Evolutionary conservation across 768 basidiomycete species (phyloP).

Genomic region (Neoboletus subvelutipes): DNA sequence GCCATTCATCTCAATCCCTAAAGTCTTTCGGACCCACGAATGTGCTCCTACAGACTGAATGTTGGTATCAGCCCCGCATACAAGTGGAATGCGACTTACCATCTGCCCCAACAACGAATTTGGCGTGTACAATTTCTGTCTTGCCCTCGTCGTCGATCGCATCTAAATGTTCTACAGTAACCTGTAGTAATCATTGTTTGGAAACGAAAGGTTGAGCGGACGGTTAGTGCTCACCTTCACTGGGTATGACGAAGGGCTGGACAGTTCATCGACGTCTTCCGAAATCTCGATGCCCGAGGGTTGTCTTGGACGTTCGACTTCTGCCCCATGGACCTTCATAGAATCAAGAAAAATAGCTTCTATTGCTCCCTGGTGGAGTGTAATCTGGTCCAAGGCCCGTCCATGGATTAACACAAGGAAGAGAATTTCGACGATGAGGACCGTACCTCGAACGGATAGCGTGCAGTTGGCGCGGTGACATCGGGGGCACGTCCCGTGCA

Average conservation of each 20-base stretch:
- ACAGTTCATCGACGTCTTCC: slow-evolving; percentile 40
- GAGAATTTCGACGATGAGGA: not conserved
- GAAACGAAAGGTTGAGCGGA: not conserved
- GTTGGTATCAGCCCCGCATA: not conserved
- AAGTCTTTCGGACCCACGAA: slow-evolving; percentile 46
- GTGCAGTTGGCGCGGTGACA: slow-evolving; percentile 58
- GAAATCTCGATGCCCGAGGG: slow-evolving; percentile 35
- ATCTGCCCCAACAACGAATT: slow-evolving; percentile 38
- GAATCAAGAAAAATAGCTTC: slow-evolving; percentile 44
- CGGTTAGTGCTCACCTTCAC: slow-evolving; percentile 24
- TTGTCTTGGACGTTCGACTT: slow-evolving; percentile 37
- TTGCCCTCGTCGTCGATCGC: slow-evolving; percentile 27
- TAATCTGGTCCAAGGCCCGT: slow-evolving; percentile 25
- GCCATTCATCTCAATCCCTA: slow-evolving; percentile 48
- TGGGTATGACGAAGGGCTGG: slow-evolving; percentile 28
- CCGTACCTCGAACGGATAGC: slow-evolving; percentile 69
- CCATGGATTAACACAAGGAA: not conserved
- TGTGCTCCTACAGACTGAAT: slow-evolving; percentile 36
- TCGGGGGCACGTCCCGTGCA: slow-evolving; percentile 62
- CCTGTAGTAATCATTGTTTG: slow-evolving; percentile 11
- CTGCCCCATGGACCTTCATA: slow-evolving; percentile 29
- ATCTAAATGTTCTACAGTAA: slow-evolving; percentile 24
- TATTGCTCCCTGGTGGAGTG: slow-evolving; percentile 43
- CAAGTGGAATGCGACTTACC: slow-evolving; percentile 17
- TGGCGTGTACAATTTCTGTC: slow-evolving; percentile 35